Percentiles rank a stretch among this genome's conserved stretches.
Evolutionary conservation across 2,329 filamentous ascomycete species (phyloP).

Genomic region (Tolypocladium amazonense): DNA sequence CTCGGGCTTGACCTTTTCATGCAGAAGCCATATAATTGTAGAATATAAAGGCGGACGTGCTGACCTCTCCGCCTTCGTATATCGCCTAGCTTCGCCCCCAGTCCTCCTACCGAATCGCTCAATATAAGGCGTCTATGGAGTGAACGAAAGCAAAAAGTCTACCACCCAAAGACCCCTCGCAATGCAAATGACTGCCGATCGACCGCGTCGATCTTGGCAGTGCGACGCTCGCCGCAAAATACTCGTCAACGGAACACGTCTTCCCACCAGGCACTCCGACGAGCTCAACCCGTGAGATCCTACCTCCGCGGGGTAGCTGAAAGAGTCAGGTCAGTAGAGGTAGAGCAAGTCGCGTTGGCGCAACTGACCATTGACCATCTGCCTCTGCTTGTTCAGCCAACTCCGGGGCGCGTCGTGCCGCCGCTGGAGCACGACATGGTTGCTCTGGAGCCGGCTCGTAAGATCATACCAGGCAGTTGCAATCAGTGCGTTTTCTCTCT

Average conservation of each 20-base stretch:
- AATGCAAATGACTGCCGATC: not conserved
- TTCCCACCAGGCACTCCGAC: not conserved
- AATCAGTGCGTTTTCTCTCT: conserved; percentile 70
- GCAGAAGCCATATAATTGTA: not conserved
- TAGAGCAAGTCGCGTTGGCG: conserved; percentile 30
- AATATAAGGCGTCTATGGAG: not conserved
- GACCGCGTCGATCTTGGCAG: not conserved
- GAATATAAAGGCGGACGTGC: not conserved
- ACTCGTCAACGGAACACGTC: not conserved
- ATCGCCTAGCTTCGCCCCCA: not conserved
- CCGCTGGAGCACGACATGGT: conserved; percentile 68
- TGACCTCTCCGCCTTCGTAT: not conserved
- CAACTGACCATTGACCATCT: conserved; percentile 52
- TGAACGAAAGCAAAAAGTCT: not conserved
- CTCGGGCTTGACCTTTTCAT: not conserved
- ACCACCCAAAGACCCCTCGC: not conserved
- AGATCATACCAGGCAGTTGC: conserved; percentile 82
- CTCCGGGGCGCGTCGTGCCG: conserved; percentile 66
- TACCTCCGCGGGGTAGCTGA: conserved; percentile 36
- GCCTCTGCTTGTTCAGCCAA: conserved; percentile 77
- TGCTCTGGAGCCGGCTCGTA: conserved; percentile 67
- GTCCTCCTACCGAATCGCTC: not conserved
- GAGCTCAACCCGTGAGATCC: conserved; percentile 23
- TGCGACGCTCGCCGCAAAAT: not conserved
- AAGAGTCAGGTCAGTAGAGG: conserved; percentile 29